Conservation (phyloP, 495 filamentous ascomycete genomes). For the Xylaria telfairii region DNA sequence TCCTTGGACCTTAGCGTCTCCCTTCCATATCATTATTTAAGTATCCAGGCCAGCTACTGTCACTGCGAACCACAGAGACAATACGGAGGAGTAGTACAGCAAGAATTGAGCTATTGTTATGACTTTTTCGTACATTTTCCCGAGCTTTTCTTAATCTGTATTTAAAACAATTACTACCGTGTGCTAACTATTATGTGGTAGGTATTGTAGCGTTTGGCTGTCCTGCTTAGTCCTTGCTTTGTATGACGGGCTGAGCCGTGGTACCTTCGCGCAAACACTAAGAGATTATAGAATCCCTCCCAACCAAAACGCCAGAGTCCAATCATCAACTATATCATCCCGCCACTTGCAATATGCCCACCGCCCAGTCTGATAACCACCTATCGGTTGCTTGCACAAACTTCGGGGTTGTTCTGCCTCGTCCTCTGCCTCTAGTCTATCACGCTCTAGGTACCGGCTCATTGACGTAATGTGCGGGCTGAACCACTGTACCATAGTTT, state of each 20-base stretch:
- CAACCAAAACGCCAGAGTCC: background rate
- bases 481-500: conserved; percentile 60
- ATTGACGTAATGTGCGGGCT: conserved; percentile 33
- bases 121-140: background rate
- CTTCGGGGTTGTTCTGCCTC: background rate
- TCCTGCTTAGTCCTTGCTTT: too few species aligned
- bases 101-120: background rate
- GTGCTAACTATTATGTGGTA: background rate
- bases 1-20: background rate
- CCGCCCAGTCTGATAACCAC: too few species aligned
- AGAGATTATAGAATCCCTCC: too few species aligned
- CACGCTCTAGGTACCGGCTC: background rate
- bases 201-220: too few species aligned
- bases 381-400: background rate
- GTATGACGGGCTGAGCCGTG: too few species aligned
- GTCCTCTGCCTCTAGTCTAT: background rate
- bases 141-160: background rate
- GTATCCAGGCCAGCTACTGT: background rate
- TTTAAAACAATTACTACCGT: background rate
- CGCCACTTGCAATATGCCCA: background rate
- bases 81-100: background rate
- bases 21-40: background rate
- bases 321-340: background rate
- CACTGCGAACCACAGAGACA: too few species aligned
- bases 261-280: background rate